phyloP scores from a whole-genome alignment of 345 rosid species.

The Eucalyptus fibrosa region DNA sequence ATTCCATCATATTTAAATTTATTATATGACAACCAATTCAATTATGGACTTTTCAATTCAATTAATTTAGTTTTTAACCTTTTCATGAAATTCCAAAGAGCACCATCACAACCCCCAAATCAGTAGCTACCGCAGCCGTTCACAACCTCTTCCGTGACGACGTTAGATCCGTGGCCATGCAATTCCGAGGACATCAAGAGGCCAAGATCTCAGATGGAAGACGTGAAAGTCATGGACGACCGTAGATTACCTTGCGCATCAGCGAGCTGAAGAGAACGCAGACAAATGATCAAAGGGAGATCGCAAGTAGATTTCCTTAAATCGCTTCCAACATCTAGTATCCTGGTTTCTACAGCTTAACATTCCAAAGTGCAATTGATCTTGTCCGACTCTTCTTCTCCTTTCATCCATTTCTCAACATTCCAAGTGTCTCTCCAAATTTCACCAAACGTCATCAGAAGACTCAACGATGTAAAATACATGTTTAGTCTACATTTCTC shows the following conservation, averaged over 20 bases:
- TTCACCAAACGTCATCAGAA: neutral
- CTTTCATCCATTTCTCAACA: neutral
- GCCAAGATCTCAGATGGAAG: neutral
- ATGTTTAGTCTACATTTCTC: neutral
- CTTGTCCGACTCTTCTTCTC: neutral
- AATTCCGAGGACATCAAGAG: neutral
- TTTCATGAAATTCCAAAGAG: neutral
- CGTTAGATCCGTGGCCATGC: neutral
- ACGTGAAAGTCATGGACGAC: neutral
- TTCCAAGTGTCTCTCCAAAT: neutral
- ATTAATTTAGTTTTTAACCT: neutral
- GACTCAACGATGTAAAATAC: no score
- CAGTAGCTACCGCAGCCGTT: neutral
- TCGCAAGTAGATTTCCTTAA: neutral
- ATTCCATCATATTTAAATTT: neutral
- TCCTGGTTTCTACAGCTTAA: neutral
- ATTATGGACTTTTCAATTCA: neutral
- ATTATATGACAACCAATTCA: fast-evolving
- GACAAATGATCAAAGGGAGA: neutral
- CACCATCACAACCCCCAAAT: no score
- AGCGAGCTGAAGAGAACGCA: neutral
- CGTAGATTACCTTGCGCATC: neutral
- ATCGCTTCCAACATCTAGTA: neutral
- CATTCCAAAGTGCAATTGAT: neutral
- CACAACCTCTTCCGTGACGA: neutral